Evolutionary conservation across 2,329 filamentous ascomycete genomes (phyloP), one percentile per base, ranked within the genome.

Genomic region (Calycina herbarum): DNA sequence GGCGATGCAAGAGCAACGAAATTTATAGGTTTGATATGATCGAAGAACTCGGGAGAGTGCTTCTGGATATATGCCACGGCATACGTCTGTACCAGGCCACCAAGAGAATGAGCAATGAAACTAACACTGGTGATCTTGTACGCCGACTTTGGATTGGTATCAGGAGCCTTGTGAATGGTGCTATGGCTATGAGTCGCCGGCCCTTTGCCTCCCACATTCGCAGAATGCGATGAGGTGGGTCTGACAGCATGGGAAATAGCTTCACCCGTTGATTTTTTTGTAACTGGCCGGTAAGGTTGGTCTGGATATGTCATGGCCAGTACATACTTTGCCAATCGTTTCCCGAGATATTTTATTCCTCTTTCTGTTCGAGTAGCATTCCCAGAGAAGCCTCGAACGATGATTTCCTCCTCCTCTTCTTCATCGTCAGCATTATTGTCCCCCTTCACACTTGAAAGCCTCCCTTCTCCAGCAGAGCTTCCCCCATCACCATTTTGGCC

Each of bases 1-100:
- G 94, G 94, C 0, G 94, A 90, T 17, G 94, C 94, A 71, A 98
- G 81, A 33, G 91, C 85, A 70, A 98, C 90, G 74, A 98, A 98
- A 76, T 97, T 97, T 76, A 97, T 82, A 0, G 94, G 94, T 69
- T 88, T 86, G 72, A 97, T 96, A 5, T 88, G 81, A 60, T 94
- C 85, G 73, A 98, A 98, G 76, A 98, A 98, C 10, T 89, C 81
- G 0, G 94, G 94, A 0, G 93, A 96, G 76, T 98, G 93, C 76
- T 97, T 97, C 73, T 97, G 91, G 57, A 98, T 96, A 76, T 98
- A 98, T 8, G 94, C 94, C 65, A 98, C 89, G 1, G 94, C 94
- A 76, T 98, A 98, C 0, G 91, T 96, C 77, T 98, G 94, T 17
- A 97, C 85, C 20, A 96, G 82, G 0, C 94, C 94, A 33, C 94